Base-by-base conservation (phyloP, 2,329 filamentous ascomycete species). In the Coleophoma crateriformis region DNA sequence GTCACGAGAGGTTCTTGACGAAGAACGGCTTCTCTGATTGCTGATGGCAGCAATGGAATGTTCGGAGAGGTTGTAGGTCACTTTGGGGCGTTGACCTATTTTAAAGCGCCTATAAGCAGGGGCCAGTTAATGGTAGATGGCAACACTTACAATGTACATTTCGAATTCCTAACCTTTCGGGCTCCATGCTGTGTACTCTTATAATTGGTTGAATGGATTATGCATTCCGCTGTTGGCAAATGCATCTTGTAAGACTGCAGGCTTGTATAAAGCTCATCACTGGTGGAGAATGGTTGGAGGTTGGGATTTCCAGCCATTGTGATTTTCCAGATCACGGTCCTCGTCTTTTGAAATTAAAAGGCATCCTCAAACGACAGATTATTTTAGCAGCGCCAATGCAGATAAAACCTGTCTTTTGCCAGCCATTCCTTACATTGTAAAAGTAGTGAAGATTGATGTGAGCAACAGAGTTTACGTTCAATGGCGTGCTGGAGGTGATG, bases 101-200 rank as follows among this genome's bases (percentile, higher is more conserved):
- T 46, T 32, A 14, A n/a, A 12, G 7, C 51, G 40, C 55, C 47
- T 42, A 32, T 50, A 42, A 40, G 15, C 20, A 22, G 37, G 33
- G 44, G 33, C 40, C 33, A 51, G 55, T 6, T 52, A 56, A 47
- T 50, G 52, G 52, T 55, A 53, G 47, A 50, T 13, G 22, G 15
- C 13, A 45, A 14, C 42, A 59, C 59, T 59, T 51, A 64, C 62
- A 49, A 47, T 60, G 53, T 47, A 56, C 60, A 33, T 22, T 50
- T 40, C 49, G 52, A 37, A 57, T 37, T 37, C 58, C 55, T 45
- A 63, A 47, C 38, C 50, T 48, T 51, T 52, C 60, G 47, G 58
- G 48, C 57, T 61, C 59, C 60, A 63, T 64, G 48, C 19, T 61
- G 50, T 51, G 50, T 27, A 27, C 27, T 10, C 27, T 27, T 27